Evolutionary conservation across 345 rosid species (phyloP).

Genomic region (Zanthoxylum bungeanum): DNA sequence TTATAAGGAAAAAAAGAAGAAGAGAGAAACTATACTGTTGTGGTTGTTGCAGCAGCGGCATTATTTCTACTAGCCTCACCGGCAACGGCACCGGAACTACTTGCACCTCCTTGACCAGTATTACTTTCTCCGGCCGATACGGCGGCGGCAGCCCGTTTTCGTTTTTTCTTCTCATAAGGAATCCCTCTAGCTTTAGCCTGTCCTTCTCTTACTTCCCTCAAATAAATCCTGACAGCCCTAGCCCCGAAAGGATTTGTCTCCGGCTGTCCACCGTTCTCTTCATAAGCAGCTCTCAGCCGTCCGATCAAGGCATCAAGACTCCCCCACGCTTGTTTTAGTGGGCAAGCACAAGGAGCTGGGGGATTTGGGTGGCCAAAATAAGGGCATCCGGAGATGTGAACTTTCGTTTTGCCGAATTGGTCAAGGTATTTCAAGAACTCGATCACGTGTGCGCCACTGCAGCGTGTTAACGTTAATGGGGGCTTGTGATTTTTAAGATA

Average conservation of each 20-base stretch:
- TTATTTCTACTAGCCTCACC: slow-evolving; percentile 3
- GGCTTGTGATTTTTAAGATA: slow-evolving; percentile 69
- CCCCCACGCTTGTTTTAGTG: slow-evolving; percentile 75
- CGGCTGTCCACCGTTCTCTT: slow-evolving; percentile 61
- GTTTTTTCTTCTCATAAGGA: slow-evolving; percentile 71
- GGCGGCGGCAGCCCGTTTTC: slow-evolving; percentile 39
- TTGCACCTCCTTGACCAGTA: not conserved
- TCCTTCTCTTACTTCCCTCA: slow-evolving; percentile 61
- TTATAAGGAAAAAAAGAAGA: not conserved
- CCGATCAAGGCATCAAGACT: slow-evolving; percentile 78
- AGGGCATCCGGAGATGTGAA: slow-evolving; percentile 53
- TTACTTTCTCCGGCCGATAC: slow-evolving; percentile 10
- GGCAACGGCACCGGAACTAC: slow-evolving; percentile 1
- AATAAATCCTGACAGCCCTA: slow-evolving; percentile 63
- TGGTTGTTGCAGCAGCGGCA: slow-evolving; percentile 17
- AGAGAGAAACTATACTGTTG: slow-evolving; percentile 19
- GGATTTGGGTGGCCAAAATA: slow-evolving; percentile 62
- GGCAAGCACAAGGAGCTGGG: slow-evolving; percentile 63
- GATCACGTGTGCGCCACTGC: slow-evolving; percentile 73
- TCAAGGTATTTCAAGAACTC: slow-evolving; percentile 69
- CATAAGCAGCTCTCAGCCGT: slow-evolving; percentile 72
- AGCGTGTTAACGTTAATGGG: slow-evolving; percentile 48
- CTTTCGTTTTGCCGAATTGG: slow-evolving; percentile 75
- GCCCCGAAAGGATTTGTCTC: slow-evolving; percentile 70
- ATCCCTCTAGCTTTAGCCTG: slow-evolving; percentile 82